Evolutionary conservation across 1,284 basidiomycete species (phyloP), one percentile per base, ranked within the genome.

Genomic region (Fomitopsis palustris): DNA sequence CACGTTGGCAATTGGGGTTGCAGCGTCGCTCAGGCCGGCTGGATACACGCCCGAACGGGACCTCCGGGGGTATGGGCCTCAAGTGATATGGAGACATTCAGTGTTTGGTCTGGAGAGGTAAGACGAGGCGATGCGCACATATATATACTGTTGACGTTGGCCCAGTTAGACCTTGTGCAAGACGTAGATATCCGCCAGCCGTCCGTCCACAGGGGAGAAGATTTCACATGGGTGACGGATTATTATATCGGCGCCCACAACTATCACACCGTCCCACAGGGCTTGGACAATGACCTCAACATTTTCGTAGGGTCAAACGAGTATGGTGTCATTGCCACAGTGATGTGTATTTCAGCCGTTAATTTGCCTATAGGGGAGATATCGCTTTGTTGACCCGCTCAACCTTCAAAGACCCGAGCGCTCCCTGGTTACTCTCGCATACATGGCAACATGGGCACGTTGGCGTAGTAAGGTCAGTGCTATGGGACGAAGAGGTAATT

Each of bases 41-140:
- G 89, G 88, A 77, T 83, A 53, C 68, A 70, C 25, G 64, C 69
- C 17, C 61, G 70, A 4, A 62, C 70, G 8, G 69, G 71, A 14
- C 68, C 70, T 5, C 65, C 69, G 4, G 66, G 71, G 14, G 76
- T 90, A 17, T 93, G 90, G 90, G 86, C 86, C 21, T 78, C 81
- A 2, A 92, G 88, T 62, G 91, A 93, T 71, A 93, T 93, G 90
- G 90, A 93, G 70, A 92, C 90, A 0, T 87, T 92, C 66, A 87
- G 88, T 62, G 77, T 81, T 21, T 93, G 90, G 91, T 82, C 84
- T 12, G 72, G 73, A 39, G 87, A 93, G 75, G 90, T 88, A 61
- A 35, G 19, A 5, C n/a, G 9, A 2, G 42, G 23, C 27, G 7
- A 27, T 43, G 31, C 6, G 8, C n/a, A 37, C n/a, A n/a, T 10